Conservation (phyloP, 352 stramenopile genomes). For the Phytophthora lateralis region DNA sequence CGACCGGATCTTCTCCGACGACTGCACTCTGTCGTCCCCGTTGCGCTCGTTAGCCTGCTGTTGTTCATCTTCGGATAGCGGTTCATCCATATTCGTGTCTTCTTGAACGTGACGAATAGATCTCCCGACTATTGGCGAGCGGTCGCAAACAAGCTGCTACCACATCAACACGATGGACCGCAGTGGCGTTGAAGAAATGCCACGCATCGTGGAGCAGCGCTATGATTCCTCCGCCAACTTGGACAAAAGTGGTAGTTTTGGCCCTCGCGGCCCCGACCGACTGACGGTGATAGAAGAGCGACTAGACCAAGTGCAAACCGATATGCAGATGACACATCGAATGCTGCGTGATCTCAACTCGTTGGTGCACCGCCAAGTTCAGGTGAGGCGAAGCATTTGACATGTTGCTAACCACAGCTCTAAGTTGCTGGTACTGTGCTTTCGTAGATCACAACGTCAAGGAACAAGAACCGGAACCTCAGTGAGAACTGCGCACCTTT, state of each 20-base stretch:
- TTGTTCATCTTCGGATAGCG: conserved; percentile 15
- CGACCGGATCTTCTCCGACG: conserved; percentile 45
- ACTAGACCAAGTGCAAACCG: conserved; percentile 47
- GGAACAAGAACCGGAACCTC: conserved; percentile 41
- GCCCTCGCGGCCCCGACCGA: conserved; percentile 9
- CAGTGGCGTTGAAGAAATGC: conserved; percentile 7
- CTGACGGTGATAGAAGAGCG: conserved; percentile 41
- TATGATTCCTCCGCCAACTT: background rate
- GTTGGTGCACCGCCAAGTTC: conserved; percentile 55
- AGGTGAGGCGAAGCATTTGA: conserved; percentile 26
- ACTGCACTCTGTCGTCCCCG: conserved; percentile 2
- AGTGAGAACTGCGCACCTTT: conserved; percentile 39
- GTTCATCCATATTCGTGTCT: conserved; percentile 18
- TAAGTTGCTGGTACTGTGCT: background rate
- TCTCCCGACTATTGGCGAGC: conserved; percentile 23
- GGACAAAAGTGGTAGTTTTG: background rate
- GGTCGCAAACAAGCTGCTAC: conserved; percentile 9
- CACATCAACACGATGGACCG: conserved; percentile 13
- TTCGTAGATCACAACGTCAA: conserved; percentile 30
- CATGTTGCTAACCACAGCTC: too few species aligned
- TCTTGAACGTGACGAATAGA: conserved; percentile 15
- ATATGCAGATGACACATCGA: conserved; percentile 46
- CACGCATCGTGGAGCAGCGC: conserved; percentile 19
- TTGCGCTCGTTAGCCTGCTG: conserved; percentile 2
- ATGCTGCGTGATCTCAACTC: conserved; percentile 59